Evolutionary conservation across 2,329 filamentous ascomycete genomes (phyloP), one percentile per base, ranked within the genome.

Genomic region (Diplodia intermedia): DNA sequence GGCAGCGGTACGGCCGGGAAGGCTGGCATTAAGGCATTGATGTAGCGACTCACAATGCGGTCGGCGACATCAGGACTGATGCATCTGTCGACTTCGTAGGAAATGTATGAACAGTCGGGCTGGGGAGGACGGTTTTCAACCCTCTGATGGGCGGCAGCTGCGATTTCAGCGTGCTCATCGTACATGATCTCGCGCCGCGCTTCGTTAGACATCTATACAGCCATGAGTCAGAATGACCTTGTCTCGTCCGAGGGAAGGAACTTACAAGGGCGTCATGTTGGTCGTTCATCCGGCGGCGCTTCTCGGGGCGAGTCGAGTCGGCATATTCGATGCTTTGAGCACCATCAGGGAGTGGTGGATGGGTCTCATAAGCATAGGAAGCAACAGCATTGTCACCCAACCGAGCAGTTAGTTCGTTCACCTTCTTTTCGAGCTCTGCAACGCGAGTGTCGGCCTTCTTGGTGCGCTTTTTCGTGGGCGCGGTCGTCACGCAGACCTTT

Each of bases 361-460:
- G 61, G n/a, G 12, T 38, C 3, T 43, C 31, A 40, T 53, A 65
- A 14, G 47, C 11, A 36, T 49, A 55, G 3, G 63, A 18, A 6
- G 52, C 9, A 8, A 50, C 40, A 7, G 66, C 47, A 14, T 20
- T 38, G 52, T 68, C 88, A 55, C 92, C 89, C 71, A 97, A 77
- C 43, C 89, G 93, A 7, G 92, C 91, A 8, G 92, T 97, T 76
- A 97, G 78, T 9, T 91, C 91, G 82, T 97, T 93, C 71, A 97
- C 94, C 82, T 96, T 96, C 83, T 90, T 93, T 83, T 97, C 93
- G 63, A 97, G 84, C 82, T 97, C 93, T 9, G 93, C 91, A 14
- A 97, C 93, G 63, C 93, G 86, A 71, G 89, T 94, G 77, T 97
- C 94, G 66, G 92, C 93, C 84, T 97, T 97, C 83, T 94, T 97